Base-by-base conservation (phyloP, 1,139 yeast genomes). In the Kodamaea plutei region DNA sequence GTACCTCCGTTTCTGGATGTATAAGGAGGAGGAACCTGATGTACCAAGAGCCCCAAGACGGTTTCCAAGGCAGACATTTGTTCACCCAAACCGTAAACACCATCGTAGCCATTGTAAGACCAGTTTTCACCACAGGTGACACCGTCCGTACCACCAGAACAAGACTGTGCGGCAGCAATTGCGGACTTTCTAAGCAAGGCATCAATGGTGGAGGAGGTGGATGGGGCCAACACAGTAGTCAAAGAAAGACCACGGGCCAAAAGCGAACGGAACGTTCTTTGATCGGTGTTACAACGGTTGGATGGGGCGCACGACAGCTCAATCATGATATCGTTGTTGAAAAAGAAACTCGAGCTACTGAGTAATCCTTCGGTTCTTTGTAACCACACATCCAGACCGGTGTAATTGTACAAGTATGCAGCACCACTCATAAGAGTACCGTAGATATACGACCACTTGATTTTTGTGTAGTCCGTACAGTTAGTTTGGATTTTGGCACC, bases 121-220 rank as follows among this genome's bases (percentile, higher is more conserved):
- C 97, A 89, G 50, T 82, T 72, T 37, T 76, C 55, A 24, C 96
- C 96, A 64, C 97, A 89, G 0, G 96, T 88, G 49, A 83, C 85
- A 9, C 88, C 87, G 61, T 88, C 96, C 3, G 59, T 40, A 54
- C 96, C 96, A 47, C 96, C 96, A 3, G 77, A 62, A 58, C 97
- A 89, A 1, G 93, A 74, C 26, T 63, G 61, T 2, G 95, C 93
- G 1, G 95, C 96, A 8, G 80, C 96, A 20, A 57, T 41, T 0
- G 96, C 94, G 10, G 91, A 76, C 1, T 77, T 59, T 23, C 66
- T 64, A 31, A 89, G 50, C 52, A 71, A 64, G 4, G 55, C 43
- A 59, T 29, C 29, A 38, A 85, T 76, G 2, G 62, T 60, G 29
- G 64, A 72, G 33, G 62, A 58, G 2, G 87, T 68, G 15, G 69